These are phyloP conservation scores for Anacardium occidentale DNA, from an alignment of 345 rosid species.

Conservation along the genomic window DNA sequence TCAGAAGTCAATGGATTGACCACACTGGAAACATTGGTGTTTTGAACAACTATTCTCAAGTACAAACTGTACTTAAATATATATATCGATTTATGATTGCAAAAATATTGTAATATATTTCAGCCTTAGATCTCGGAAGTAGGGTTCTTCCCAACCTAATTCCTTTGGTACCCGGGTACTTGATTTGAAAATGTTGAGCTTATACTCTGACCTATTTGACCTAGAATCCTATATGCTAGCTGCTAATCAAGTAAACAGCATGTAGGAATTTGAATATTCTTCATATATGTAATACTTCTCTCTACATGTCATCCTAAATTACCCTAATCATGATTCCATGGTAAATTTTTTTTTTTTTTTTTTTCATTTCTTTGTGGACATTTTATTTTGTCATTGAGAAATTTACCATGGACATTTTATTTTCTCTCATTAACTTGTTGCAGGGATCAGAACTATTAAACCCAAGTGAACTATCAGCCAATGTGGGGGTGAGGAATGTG, in stretches of 20 bases:
- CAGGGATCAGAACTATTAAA: constrained; percentile 44
- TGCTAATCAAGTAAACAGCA: neutral
- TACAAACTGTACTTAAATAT: neutral
- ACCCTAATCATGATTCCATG: neutral
- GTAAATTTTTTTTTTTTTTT: neutral
- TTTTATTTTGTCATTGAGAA: constrained; percentile 22
- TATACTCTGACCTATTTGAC: neutral
- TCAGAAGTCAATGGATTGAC: neutral
- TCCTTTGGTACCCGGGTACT: neutral
- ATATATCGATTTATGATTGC: neutral
- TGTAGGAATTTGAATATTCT: no score
- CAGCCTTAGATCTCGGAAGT: neutral
- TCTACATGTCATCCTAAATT: neutral
- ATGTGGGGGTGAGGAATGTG: constrained; percentile 29
- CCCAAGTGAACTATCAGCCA: constrained; percentile 30
- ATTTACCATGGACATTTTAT: constrained; percentile 23
- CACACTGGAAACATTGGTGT: neutral
- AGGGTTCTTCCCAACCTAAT: neutral
- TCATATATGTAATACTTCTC: neutral
- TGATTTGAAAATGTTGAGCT: neutral
- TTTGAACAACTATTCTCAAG: neutral
- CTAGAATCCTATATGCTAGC: neutral
- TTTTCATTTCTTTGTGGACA: neutral
- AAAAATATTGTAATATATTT: neutral
- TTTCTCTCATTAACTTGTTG: constrained; percentile 28